Evolutionary conservation across 352 stramenopile genomes (phyloP), one percentile per base, ranked within the genome.

Genomic region (Elongisporangium undulatum): DNA sequence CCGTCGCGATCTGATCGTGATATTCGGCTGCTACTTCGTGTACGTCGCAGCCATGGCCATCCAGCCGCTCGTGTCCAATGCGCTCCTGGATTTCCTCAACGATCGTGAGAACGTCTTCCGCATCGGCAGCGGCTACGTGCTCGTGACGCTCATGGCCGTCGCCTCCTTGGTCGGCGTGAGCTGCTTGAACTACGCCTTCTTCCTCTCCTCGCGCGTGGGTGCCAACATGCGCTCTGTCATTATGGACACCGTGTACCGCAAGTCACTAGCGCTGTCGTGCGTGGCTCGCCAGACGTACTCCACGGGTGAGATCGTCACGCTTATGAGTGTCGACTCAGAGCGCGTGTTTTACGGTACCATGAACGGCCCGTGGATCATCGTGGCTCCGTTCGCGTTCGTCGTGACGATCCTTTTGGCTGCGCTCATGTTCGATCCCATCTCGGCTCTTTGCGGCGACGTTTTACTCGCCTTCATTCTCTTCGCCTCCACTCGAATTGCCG

Each of bases 231-330:
- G 72, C 9, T 55, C 63, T n/a, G 60, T 79, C 22, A 53, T 66
- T 2, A 79, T 82, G 73, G 66, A 75, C 22, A 34, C 63, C 10
- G 73, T 82, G 8, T 82, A 75, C 38, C 56, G 67, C 19, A 82
- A 82, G 53, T 58, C 86, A 71, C 21, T 97, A 78, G 83, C 52
- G 54, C 79, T 60, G 38, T 96, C 49, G 9, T 87, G 39, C 53
- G 82, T 26, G 62, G 74, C 55, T n/a, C 68, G 68, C 4, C 68
- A 72, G 50, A 17, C 54, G 6, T 72, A 75, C 59, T 77, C 72
- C 1, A 71, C 72, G 2, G 72, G 72, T 10, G 69, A 80, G 56
- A 75, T 80, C 53, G 66, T 65, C 1, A 80, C 72, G n/a, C 58
- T 80, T 17, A 72, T 75, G 60, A 75, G 62, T 50, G 72, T 80